Conservation (phyloP, 345 rosid species). For the Lagerstroemia speciosa region DNA sequence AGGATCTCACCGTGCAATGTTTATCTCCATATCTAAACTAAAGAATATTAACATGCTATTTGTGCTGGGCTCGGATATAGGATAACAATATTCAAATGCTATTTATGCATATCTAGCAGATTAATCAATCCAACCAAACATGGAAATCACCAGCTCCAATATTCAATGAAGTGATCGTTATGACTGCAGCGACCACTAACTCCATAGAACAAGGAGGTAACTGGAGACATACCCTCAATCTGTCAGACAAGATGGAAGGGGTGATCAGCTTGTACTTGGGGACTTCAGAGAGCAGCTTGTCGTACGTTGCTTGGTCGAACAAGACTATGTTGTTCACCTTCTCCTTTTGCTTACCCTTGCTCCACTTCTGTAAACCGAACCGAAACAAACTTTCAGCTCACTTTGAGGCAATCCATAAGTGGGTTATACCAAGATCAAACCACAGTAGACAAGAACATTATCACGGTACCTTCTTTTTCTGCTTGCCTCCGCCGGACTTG, state of each 20-base stretch:
- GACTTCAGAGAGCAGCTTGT: slow-evolving; percentile 36
- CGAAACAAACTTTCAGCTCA: not conserved
- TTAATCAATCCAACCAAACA: not conserved
- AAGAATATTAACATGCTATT: not conserved
- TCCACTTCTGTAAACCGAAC: slow-evolving; percentile 37
- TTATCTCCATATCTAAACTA: not conserved
- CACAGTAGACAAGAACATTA: not conserved
- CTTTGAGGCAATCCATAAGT: not conserved
- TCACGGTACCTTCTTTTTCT: slow-evolving; percentile 64
- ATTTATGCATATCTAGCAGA: not conserved
- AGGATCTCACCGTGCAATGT: not conserved
- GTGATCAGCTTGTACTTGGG: slow-evolving; percentile 50
- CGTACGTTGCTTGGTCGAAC: slow-evolving; percentile 44
- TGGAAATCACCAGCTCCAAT: too few species aligned
- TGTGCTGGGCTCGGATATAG: not conserved
- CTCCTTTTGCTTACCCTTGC: slow-evolving; percentile 60
- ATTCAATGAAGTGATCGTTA: not conserved
- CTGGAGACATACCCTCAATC: slow-evolving; percentile 30
- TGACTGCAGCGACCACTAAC: not conserved
- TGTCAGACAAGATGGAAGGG: slow-evolving; percentile 46
- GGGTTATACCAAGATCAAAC: not conserved
- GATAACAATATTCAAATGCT: not conserved
- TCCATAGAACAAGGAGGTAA: not conserved
- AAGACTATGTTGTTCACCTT: slow-evolving; percentile 51
- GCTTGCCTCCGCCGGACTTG: slow-evolving; percentile 71